Percentiles rank a stretch among this genome's conserved stretches.
phyloP scores from a whole-genome alignment of 805 yeast genomes.

The Priceomyces haplophilus region DNA sequence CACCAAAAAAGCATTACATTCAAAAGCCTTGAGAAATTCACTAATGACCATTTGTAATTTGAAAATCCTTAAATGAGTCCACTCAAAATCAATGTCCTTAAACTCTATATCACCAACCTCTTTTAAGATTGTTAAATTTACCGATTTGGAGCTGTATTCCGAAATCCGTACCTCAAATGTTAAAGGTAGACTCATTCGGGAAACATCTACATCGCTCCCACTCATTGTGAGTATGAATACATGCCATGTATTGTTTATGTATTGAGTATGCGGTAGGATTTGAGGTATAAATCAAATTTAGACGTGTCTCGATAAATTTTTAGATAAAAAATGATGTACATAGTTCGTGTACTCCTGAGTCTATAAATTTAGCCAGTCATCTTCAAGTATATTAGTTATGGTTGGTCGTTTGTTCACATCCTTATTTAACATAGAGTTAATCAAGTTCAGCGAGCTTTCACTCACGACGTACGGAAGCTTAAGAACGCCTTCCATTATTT shows the following conservation, averaged over 20 bases:
- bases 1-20: constrained; percentile 12
- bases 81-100: not conserved
- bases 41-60: constrained; percentile 7
- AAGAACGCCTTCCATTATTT: constrained; percentile 86
- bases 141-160: constrained; percentile 3
- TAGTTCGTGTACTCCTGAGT: not conserved
- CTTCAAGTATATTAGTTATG: constrained; percentile 64
- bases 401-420: constrained; percentile 67
- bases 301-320: too few species aligned
- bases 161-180: constrained; percentile 14
- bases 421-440: constrained; percentile 64
- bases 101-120: constrained; percentile 4
- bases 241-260: too few species aligned
- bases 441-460: constrained; percentile 58
- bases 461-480: constrained; percentile 67
- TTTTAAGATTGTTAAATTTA: constrained; percentile 14
- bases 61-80: constrained; percentile 5
- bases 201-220: not conserved
- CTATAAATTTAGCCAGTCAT: constrained; percentile 54
- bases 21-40: constrained; percentile 6
- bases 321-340: too few species aligned
- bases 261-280: too few species aligned
- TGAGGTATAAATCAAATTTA: too few species aligned
- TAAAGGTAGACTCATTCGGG: constrained; percentile 12
- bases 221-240: not conserved